phyloP scores from a whole-genome alignment of 495 filamentous ascomycete species.

The Podospora fimiseda region DNA sequence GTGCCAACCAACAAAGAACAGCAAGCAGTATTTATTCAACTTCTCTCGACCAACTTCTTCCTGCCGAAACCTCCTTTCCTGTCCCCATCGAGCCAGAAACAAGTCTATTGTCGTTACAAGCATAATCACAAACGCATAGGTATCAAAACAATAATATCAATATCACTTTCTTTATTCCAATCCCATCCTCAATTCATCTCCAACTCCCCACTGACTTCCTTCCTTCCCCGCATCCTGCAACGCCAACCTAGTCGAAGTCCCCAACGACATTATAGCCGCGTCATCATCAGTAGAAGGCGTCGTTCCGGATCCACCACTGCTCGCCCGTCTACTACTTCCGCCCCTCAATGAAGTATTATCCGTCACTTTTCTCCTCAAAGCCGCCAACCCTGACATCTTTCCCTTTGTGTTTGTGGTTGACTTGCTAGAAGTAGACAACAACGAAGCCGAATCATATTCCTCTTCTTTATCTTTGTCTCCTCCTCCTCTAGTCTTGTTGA shows the following conservation, averaged over 20 bases:
- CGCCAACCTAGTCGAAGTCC: constrained; percentile 21
- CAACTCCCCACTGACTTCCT: constrained; percentile 29
- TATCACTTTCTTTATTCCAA: constrained; percentile 20
- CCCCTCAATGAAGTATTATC: constrained; percentile 9
- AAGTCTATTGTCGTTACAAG: background rate
- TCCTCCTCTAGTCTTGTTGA: background rate
- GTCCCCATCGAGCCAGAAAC: background rate
- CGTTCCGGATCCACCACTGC: background rate
- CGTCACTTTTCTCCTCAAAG: constrained; percentile 16
- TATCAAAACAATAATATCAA: background rate
- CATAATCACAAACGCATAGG: too few relatives aligned
- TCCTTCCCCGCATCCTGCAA: constrained; percentile 26
- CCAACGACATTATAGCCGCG: constrained; percentile 16
- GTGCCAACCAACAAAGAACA: too few relatives aligned
- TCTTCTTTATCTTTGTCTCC: constrained; percentile 11
- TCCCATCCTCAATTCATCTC: constrained; percentile 36
- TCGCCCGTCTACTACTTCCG: constrained; percentile 19
- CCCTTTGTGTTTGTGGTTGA: constrained; percentile 12
- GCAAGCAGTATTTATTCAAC: too few relatives aligned
- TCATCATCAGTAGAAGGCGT: constrained; percentile 22
- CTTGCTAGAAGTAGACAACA: constrained; percentile 26
- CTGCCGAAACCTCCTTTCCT: too few relatives aligned
- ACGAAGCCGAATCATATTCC: constrained; percentile 22
- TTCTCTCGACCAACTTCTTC: too few relatives aligned
- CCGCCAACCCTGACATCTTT: background rate